A percentile compares a stretch with the other conserved stretches of the same genome.
Conservation (phyloP, 306 rosid species). For the Quercus berberidifolia region DNA sequence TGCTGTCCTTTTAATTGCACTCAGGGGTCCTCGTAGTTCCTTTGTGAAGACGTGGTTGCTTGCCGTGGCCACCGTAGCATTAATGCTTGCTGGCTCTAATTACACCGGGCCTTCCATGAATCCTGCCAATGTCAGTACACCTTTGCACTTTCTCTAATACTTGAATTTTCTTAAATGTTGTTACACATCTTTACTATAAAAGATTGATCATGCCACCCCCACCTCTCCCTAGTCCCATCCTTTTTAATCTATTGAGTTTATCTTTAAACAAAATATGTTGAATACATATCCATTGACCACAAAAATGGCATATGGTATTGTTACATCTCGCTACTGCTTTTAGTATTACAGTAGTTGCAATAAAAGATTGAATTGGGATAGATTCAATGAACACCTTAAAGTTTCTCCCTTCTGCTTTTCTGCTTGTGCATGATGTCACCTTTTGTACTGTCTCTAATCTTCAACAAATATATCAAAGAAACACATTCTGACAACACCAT, state of each 20-base stretch:
- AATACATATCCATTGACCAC: no score
- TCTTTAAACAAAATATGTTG: no score
- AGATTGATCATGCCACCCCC: no score
- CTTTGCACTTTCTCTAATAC: background rate
- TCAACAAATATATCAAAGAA: background rate
- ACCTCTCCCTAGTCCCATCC: no score
- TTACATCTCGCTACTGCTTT: no score
- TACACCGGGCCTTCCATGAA: conserved; percentile 92
- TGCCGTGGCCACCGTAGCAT: conserved; percentile 46
- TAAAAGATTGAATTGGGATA: background rate
- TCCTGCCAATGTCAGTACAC: conserved; percentile 78
- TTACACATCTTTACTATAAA: no score
- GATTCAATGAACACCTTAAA: background rate
- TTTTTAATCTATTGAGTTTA: no score
- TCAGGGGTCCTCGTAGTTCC: conserved; percentile 67
- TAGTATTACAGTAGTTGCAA: background rate
- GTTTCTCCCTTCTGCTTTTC: background rate
- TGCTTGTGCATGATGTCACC: background rate
- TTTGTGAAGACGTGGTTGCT: conserved; percentile 59
- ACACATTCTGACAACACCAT: background rate
- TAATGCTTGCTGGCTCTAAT: conserved; percentile 58
- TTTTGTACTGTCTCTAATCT: background rate
- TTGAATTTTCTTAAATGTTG: no score
- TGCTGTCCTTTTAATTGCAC: conserved; percentile 59
- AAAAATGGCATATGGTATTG: no score